phyloP scores from a whole-genome alignment of 2,329 filamentous ascomycete species.

The Colletotrichum limetticola region DNA sequence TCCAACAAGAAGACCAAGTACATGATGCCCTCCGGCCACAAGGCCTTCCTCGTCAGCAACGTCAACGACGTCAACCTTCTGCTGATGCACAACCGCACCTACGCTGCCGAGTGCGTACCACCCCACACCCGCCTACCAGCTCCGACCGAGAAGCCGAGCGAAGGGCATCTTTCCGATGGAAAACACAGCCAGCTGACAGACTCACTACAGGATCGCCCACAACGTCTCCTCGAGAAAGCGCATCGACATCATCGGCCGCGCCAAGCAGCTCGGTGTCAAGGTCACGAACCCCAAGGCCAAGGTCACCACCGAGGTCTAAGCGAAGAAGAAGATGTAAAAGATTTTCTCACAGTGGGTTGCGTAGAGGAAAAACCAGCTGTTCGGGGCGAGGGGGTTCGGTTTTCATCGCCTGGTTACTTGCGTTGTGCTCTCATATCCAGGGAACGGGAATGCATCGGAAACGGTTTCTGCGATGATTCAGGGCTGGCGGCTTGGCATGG shows the following conservation, averaged over 20 bases:
- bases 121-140: background rate
- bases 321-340: background rate
- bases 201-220: slow-evolving; percentile 83
- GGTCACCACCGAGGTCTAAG: slow-evolving; percentile 93
- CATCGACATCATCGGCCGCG: slow-evolving; percentile 96
- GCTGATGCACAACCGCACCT: slow-evolving; percentile 99
- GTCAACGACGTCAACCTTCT: slow-evolving; percentile 94
- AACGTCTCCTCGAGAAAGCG: slow-evolving; percentile 98
- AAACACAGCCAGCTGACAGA: slow-evolving; percentile 36
- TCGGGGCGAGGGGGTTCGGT: slow-evolving; percentile 28
- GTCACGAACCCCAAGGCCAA: slow-evolving; percentile 99
- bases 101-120: slow-evolving; percentile 91
- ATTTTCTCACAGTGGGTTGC: background rate
- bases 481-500: slow-evolving; percentile 36
- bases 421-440: slow-evolving; percentile 35
- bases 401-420: slow-evolving; percentile 28
- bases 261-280: slow-evolving; percentile 99
- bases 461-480: slow-evolving; percentile 36
- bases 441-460: slow-evolving; percentile 37
- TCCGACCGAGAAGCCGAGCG: background rate
- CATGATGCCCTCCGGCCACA: slow-evolving; percentile 99
- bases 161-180: background rate
- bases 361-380: slow-evolving; percentile 20
- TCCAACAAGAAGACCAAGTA: slow-evolving; percentile 99
- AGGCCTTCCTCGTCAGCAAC: slow-evolving; percentile 99